These are phyloP conservation scores for Eucalyptus brandiana DNA, from an alignment of 345 rosid genomes.

Conservation along the genomic window DNA sequence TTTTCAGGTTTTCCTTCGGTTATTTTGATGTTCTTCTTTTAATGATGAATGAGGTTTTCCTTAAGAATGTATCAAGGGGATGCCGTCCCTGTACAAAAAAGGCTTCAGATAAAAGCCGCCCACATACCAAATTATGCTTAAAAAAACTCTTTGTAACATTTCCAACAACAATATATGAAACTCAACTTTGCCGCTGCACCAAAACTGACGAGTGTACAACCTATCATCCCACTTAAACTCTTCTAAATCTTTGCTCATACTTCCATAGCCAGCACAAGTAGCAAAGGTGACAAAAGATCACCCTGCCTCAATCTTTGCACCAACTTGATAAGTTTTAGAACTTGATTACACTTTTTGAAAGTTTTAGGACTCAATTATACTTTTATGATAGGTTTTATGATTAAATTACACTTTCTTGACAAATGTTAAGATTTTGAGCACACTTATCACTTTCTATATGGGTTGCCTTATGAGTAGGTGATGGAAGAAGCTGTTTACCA, in stretches of 20 bases:
- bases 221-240: not conserved
- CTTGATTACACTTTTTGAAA: too few species aligned
- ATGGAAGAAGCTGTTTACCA: too few species aligned
- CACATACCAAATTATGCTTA: not conserved
- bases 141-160: not conserved
- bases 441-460: too few species aligned
- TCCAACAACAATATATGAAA: not conserved
- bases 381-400: too few species aligned
- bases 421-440: too few species aligned
- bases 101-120: not conserved
- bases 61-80: not conserved
- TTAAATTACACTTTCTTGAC: too few species aligned
- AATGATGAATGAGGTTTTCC: not conserved
- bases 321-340: too few species aligned
- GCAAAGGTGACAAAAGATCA: not conserved
- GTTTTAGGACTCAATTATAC: fast-evolving
- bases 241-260: not conserved
- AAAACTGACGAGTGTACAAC: too few species aligned
- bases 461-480: too few species aligned
- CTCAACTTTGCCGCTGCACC: not conserved
- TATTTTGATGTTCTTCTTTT: not conserved
- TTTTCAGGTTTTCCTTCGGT: too few species aligned
- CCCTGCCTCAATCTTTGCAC: not conserved
- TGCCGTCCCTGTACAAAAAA: not conserved
- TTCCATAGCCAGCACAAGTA: not conserved